Base-by-base conservation (phyloP, 2,329 filamentous ascomycete species). In the Cucurbitaria berberidis region DNA sequence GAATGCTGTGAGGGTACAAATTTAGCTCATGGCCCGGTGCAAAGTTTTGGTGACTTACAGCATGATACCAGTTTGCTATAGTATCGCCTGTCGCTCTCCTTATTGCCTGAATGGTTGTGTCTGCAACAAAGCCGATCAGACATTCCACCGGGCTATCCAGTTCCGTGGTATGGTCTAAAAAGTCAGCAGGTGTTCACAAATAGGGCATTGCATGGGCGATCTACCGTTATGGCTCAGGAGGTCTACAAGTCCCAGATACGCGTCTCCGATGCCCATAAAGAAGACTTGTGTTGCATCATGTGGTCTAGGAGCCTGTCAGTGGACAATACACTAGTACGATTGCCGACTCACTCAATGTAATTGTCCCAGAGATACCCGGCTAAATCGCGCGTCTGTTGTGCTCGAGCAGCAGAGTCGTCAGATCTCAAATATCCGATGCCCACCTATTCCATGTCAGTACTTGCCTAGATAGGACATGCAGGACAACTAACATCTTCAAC, bases 361-460 rank as follows among this genome's bases (percentile, higher is more conserved):
- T 99, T 99, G 65, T 97, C 93, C 95, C 95, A 99, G 13, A 99
- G 80, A 68, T 96, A 98, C 55, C 84, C 86, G 4, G 93, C 86
- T 10, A 97, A 79, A 55, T 93, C 87, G 57, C 89, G 86, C 0
- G 82, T 83, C 48, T 81, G 80, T 21, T 72, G 72, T 8, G 68
- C 70, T 29, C 78, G 72, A 45, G 61, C 56, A 24, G 74, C 71
- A 13, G 68, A 53, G 18, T 66, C 55, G 85, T 87, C 73, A 85
- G 84, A 48, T 70, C 76, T 62, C 60, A 76, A 53, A 49, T 76
- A 75, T 15, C 67, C 63, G 16, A 63, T 66, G 4, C 59, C 55
- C 3, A 50, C 53, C 64, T 67, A 11, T 22, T n/a, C 30, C 19
- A 19, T 29, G 15, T 64, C 34, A 64, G 50, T 46, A 8, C 41